Evolutionary conservation across 1,284 basidiomycete genomes (phyloP), one percentile per base, ranked within the genome.

Genomic region (Pseudozyma sp.): DNA sequence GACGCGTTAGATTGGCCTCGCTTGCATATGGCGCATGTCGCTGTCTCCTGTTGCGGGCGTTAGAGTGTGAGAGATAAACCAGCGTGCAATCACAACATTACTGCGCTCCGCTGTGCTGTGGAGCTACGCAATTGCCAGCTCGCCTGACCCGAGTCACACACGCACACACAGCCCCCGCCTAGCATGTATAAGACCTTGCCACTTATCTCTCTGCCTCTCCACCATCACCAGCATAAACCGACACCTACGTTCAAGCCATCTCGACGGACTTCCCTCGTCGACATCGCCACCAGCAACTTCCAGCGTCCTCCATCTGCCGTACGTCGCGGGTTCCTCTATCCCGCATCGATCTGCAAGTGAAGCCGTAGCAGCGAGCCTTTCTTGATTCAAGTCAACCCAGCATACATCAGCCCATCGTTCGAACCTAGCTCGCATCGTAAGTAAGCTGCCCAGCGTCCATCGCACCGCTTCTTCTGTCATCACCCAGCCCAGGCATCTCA

Each of bases 71-170:
- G 11, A 42, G 10, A 7, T 14, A 14, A 42, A 42, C 40, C 7
- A n/a, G 7, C 35, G 10, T 9, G 35, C 14, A 9, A 37, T 37
- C 8, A 17, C 16, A n/a, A 42, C 54, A 16, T 45, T n/a, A n/a
- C 51, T 44, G 52, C 34, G 47, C 51, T 44, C 47, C 34, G 47
- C 51, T 54, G 55, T 40, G 58, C 51, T 60, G 50, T 31, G 48
- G 49, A 40, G 56, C 46, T 10, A 13, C 51, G 29, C 19, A 48
- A 31, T 11, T 42, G 29, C 57, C 48, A 44, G 58, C 56, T 69
- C 67, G 60, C 45, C 60, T 34, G 67, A 69, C 67, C 66, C 59
- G 67, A 69, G 67, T 69, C 67, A 69, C 60, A 43, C 31, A 44
- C 54, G 10, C 19, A 37, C 29, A 16, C 14, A 14, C 40, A 42